Percentiles rank a stretch among this genome's conserved stretches.
These are phyloP conservation scores for Phialophora verrucosa DNA, from an alignment of 2,329 filamentous ascomycete genomes.

Conservation along the genomic window DNA sequence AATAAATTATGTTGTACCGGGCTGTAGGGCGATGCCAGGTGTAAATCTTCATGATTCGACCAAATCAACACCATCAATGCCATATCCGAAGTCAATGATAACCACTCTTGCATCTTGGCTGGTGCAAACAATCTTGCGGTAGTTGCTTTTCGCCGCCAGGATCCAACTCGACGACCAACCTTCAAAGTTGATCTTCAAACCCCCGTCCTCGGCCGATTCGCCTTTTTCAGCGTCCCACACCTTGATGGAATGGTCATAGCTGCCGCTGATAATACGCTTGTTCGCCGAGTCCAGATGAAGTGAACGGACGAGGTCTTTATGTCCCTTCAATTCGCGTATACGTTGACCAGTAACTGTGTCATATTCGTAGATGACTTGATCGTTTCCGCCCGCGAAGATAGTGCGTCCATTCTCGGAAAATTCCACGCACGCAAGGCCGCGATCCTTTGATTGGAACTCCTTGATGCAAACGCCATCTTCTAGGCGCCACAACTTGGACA, in stretches of 20 bases:
- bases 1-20: slow-evolving; percentile 15
- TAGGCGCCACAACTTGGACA: slow-evolving; percentile 94
- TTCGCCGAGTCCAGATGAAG: slow-evolving; percentile 88
- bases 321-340: slow-evolving; percentile 78
- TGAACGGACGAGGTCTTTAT: slow-evolving; percentile 84
- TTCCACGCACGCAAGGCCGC: slow-evolving; percentile 92
- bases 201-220: slow-evolving; percentile 77
- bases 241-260: slow-evolving; percentile 94
- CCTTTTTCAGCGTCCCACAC: slow-evolving; percentile 89
- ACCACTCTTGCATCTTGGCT: slow-evolving; percentile 92
- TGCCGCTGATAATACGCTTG: slow-evolving; percentile 84
- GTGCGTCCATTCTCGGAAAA: slow-evolving; percentile 94
- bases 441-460: slow-evolving; percentile 87
- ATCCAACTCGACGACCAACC: slow-evolving; percentile 98
- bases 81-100: slow-evolving; percentile 87
- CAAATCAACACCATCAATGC: slow-evolving; percentile 59
- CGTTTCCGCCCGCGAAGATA: slow-evolving; percentile 92
- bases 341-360: slow-evolving; percentile 89
- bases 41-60: slow-evolving; percentile 46
- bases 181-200: slow-evolving; percentile 82
- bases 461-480: slow-evolving; percentile 85
- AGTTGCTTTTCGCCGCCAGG: slow-evolving; percentile 92
- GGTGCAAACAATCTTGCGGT: slow-evolving; percentile 89
- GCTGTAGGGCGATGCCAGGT: slow-evolving; percentile 10
- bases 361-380: slow-evolving; percentile 94